Evolutionary conservation across 1,284 basidiomycete genomes (phyloP), one percentile per base, ranked within the genome.

Genomic region (Sanghuangporus baumii): DNA sequence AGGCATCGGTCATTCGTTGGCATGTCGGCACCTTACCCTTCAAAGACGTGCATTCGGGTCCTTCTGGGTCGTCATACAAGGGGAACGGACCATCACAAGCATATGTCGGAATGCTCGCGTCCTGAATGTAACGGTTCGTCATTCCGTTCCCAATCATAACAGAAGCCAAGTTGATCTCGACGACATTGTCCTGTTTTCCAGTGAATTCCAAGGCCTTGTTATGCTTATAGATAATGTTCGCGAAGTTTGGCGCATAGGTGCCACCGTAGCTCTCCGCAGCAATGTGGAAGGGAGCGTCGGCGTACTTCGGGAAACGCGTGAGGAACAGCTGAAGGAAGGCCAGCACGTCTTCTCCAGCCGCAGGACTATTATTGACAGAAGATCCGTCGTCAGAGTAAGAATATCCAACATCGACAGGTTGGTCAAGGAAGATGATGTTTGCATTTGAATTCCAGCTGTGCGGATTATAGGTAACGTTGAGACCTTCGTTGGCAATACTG

Each of bases 271-370:
- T 88, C 73, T 91, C 88, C 0, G 86, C 88, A 23, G 87, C 87
- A 61, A 91, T 72, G 69, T 91, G 89, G 78, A 91, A 88, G 0
- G 84, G 81, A 11, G 78, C 76, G 54, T 78, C 77, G 4, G 87
- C 79, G 72, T 93, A 93, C 69, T 92, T 70, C 1, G 84, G 81
- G 78, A 82, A 87, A 61, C 87, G 79, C 66, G 80, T 76, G 65
- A 95, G 78, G 83, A 97, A 97, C 50, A 97, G 83, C 70, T 94
- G 80, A 57, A 96, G 79, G 84, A 97, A 96, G 1, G 91, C 91
- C 69, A 93, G 93, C 23, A 96, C 92, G 68, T 97, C 94, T 71
- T 85, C 79, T 20, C 88, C 93, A 3, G 89, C 89, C 48, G 84
- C 83, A 14, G 88, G 87, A 64, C 85, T 88, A 38, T 79, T 89